phyloP scores from a whole-genome alignment of 2,329 filamentous ascomycete species.

The Penicillium digitatum region DNA sequence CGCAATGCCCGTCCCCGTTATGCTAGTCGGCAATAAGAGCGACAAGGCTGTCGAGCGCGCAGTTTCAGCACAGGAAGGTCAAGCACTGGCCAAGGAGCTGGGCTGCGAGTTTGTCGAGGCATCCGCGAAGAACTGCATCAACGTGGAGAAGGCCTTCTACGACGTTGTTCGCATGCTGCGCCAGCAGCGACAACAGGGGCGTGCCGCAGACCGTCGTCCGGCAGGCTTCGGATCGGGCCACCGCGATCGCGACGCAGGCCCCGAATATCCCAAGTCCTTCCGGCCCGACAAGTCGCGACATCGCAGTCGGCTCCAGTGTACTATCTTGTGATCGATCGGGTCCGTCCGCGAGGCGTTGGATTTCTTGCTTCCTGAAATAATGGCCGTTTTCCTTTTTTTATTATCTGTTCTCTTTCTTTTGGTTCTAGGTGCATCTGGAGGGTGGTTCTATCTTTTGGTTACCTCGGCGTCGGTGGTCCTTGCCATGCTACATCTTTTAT shows the following conservation, averaged over 20 bases:
- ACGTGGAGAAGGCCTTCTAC: conserved; percentile 97
- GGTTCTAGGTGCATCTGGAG: conserved; percentile 29
- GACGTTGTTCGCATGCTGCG: conserved; percentile 91
- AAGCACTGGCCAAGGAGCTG: conserved; percentile 82
- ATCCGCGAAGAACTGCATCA: conserved; percentile 96
- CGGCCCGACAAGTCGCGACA: conserved; percentile 40
- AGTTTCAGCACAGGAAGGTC: conserved; percentile 93
- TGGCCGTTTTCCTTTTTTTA: conserved; percentile 14
- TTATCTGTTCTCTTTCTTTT: conserved; percentile 14
- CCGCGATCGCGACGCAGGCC: conserved; percentile 37
- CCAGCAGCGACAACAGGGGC: conserved; percentile 64
- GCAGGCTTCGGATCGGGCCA: conserved; percentile 33
- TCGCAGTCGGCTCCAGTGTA: conserved; percentile 37
- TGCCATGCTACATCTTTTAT: conserved; percentile 4
- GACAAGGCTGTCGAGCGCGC: conserved; percentile 94
- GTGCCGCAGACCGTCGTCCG: conserved; percentile 35
- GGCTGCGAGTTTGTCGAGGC: conserved; percentile 97
- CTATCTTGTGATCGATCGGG: conserved; percentile 34
- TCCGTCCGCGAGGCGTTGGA: conserved; percentile 13
- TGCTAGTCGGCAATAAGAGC: conserved; percentile 98
- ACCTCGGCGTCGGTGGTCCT: conserved; percentile 23
- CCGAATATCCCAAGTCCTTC: conserved; percentile 40
- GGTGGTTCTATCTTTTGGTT: conserved; percentile 27
- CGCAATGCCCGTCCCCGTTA: conserved; percentile 73
- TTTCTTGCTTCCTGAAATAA: conserved; percentile 3